Base-by-base conservation (phyloP, 805 yeast species). In the Kuraishia capsulata region DNA sequence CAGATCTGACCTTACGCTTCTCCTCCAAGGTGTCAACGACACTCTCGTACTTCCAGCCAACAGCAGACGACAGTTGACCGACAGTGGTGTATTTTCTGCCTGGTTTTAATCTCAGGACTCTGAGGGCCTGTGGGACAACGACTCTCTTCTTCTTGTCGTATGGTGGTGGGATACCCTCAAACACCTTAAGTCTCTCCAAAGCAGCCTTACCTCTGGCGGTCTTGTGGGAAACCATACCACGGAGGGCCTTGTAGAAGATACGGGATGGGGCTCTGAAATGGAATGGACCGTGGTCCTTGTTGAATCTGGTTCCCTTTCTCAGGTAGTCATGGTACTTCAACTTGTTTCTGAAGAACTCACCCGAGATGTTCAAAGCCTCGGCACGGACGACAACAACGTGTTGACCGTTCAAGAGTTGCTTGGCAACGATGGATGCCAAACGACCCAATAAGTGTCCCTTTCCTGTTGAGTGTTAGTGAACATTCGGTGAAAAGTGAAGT, bases 201-300 rank as follows among this genome's bases (percentile, higher is more conserved):
- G 99, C 99, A 67, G 97, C 97, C 78, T 86, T 84, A 74, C 99
- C 99, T 76, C 97, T 92, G 60, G 97, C 92, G 57, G 98, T 92
- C 88, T 92, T 92, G 89, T 92, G 97, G 68, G 96, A 76, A 63
- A 92, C 76, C 99, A 92, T 92, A 76, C 99, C 99, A 69, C 96
- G 85, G 69, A 92, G 73, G 64, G 99, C 97, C 84, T 92, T 92
- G 94, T 89, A 89, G 75, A 92, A 88, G 74, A 92, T 90, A 77
- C 97, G 88, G 51, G 97, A 89, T 71, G 99, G 99, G 51, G 99
- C 99, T 76, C 97, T 92, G 96, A 92, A 92, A 72, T 92, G 99
- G 97, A 90, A 92, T 65, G 97, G 97, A 78, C 98, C 99, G 71
- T 88, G 83, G 64, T 78, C 82, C 78, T 88, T 88, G 95, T 92